Percentiles rank a stretch among this genome's conserved stretches.
Evolutionary conservation across 257 asterid genomes (phyloP).

Genomic region (Galeopsis tetrahit): DNA sequence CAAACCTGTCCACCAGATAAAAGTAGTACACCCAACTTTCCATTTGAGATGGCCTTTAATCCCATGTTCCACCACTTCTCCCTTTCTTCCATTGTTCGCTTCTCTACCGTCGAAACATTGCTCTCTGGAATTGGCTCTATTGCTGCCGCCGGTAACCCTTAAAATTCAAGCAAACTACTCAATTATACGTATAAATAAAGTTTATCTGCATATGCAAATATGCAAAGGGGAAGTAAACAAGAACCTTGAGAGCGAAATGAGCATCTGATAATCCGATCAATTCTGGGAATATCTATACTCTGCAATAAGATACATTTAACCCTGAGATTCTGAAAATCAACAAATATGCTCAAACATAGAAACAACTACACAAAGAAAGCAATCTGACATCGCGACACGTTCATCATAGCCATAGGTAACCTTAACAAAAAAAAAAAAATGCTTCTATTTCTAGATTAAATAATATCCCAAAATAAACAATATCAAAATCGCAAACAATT

Average conservation of each 20-base stretch:
- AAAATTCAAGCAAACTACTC: slow-evolving; percentile 20
- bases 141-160: slow-evolving; percentile 77
- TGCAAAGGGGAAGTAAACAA: slow-evolving; percentile 19
- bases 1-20: slow-evolving; percentile 97
- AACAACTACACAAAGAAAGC: slow-evolving; percentile 14
- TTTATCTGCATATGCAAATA: slow-evolving; percentile 24
- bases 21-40: slow-evolving; percentile 87
- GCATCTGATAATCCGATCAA: slow-evolving; percentile 87
- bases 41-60: slow-evolving; percentile 79
- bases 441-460: not conserved
- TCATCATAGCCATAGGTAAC: not conserved
- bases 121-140: slow-evolving; percentile 89
- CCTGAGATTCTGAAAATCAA: slow-evolving; percentile 21
- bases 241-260: slow-evolving; percentile 87
- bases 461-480: slow-evolving; percentile 2
- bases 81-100: slow-evolving; percentile 88
- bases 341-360: slow-evolving; percentile 17
- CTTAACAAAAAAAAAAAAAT: not conserved
- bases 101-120: slow-evolving; percentile 81
- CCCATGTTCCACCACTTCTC: slow-evolving; percentile 97
- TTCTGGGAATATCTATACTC: slow-evolving; percentile 86
- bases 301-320: slow-evolving; percentile 43
- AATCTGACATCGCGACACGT: not conserved
- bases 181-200: not conserved
- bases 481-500: not conserved